Evolutionary conservation across 306 rosid species (phyloP).

Genomic region (Vigna angularis): DNA sequence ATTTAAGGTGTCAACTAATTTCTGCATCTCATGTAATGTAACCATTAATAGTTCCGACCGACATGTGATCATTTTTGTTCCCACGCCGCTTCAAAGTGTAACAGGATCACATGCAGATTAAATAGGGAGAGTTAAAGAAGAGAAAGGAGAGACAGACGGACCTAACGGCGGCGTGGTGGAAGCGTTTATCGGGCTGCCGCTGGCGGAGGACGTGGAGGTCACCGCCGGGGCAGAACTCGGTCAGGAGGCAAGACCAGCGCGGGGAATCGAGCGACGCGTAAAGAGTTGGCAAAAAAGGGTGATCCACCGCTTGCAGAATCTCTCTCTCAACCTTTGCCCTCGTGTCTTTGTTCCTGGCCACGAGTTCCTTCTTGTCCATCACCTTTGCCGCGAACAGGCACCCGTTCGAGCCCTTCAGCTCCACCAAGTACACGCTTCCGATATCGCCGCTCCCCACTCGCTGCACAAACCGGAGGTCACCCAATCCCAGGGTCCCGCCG

Average conservation of each 20-base stretch:
- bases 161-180: conserved; percentile 59
- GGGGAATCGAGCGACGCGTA: conserved; percentile 50
- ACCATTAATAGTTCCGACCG: neutral
- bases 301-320: conserved; percentile 56
- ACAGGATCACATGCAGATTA: neutral
- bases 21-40: neutral
- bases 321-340: conserved; percentile 58
- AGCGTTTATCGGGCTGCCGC: conserved; percentile 51
- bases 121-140: neutral
- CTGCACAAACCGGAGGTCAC: conserved; percentile 50
- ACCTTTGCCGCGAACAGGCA: conserved; percentile 63
- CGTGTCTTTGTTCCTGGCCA: conserved; percentile 46
- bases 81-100: neutral
- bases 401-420: conserved; percentile 48
- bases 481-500: conserved; percentile 21
- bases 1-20: neutral
- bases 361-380: conserved; percentile 65
- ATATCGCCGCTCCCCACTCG: conserved; percentile 64
- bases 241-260: conserved; percentile 59
- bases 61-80: neutral
- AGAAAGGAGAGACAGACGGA: neutral
- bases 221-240: conserved; percentile 67
- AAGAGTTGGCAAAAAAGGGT: conserved; percentile 62
- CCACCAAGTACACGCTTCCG: conserved; percentile 63
- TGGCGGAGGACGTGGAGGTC: conserved; percentile 68